Evolutionary conservation across 2,329 filamentous ascomycete genomes (phyloP), one percentile per base, ranked within the genome.

Genomic region (Clarireedia hainanense): DNA sequence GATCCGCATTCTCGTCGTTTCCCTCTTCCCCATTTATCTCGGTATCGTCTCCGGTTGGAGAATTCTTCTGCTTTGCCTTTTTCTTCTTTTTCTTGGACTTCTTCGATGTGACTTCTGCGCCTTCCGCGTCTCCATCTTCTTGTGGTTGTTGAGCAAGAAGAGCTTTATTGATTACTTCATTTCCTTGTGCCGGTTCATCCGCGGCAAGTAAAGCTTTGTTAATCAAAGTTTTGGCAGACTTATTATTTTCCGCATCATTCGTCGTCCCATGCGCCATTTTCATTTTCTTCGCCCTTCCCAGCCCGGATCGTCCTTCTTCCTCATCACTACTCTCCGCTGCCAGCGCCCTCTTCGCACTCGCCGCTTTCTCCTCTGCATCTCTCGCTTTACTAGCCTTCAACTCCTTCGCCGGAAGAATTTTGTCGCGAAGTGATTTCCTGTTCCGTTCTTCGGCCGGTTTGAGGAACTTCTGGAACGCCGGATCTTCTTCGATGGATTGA

Each of bases 321-420:
- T 71, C 69, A 57, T 70, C 69, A 50, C 69, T 70, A 40, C 63
- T 68, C 39, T 69, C 65, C 24, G 60, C 60, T 42, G 47, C 62
- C 49, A 64, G 52, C 12, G 51, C 62, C n/a, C 66, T 61, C 58
- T 68, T 69, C 20, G 63, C 63, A 58, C 64, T 69, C 6, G 56
- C 60, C 50, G 61, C 63, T 50, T 70, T 69, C 51, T 70, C 68
- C 46, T 67, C 66, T 6, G 62, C 59, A 63, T 69, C 64, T 56
- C 67, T 59, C 39, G 61, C 60, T 55, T 69, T 70, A 52, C 65
- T 67, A 14, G 63, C 67, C 51, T 65, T 65, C 17, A 69, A 52
- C 20, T 59, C 62, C 47, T 65, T 67, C 15, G 59, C 60, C 2
- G 66, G 62, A 34, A 70, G 63, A 39, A 71, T 61, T 52, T 64